These are phyloP conservation scores for Martiniozyma asiatica DNA, from an alignment of 1,139 yeast species.

Conservation along the genomic window DNA sequence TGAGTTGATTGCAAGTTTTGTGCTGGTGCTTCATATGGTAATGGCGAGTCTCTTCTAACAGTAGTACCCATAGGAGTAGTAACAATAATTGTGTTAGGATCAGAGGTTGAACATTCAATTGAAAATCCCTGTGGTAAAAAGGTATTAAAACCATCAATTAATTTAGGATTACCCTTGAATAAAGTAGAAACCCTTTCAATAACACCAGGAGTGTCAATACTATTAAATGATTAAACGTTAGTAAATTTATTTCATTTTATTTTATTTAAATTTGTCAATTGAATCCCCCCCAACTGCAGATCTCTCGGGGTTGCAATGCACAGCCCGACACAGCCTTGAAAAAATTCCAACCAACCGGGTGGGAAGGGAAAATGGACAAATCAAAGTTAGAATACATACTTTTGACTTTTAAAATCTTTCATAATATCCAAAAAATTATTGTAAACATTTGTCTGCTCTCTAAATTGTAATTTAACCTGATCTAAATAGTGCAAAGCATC, in stretches of 20 bases:
- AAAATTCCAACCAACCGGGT: neutral
- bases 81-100: slow-evolving; percentile 85
- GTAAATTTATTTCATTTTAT: too few species aligned
- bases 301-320: slow-evolving; percentile 2
- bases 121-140: slow-evolving; percentile 94
- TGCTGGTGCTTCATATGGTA: slow-evolving; percentile 11
- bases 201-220: slow-evolving; percentile 96
- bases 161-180: slow-evolving; percentile 83
- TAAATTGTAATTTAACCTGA: slow-evolving; percentile 89
- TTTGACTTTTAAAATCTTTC: slow-evolving; percentile 96
- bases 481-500: slow-evolving; percentile 93
- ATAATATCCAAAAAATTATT: slow-evolving; percentile 91
- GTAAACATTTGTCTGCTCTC: slow-evolving; percentile 87
- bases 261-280: neutral
- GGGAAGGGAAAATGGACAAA: too few species aligned
- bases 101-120: slow-evolving; percentile 88
- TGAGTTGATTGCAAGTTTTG: too few species aligned
- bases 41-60: slow-evolving; percentile 43
- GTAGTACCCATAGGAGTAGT: slow-evolving; percentile 94
- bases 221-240: slow-evolving; percentile 19
- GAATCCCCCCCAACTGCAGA: neutral
- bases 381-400: slow-evolving; percentile 26
- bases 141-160: slow-evolving; percentile 95
- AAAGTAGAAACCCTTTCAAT: slow-evolving; percentile 86
- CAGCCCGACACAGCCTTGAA: slow-evolving; percentile 3